A percentile compares a stretch with the other conserved stretches of the same genome.
Conservation (phyloP, 2,329 filamentous ascomycete genomes). For the Cladosporium oxysporum region DNA sequence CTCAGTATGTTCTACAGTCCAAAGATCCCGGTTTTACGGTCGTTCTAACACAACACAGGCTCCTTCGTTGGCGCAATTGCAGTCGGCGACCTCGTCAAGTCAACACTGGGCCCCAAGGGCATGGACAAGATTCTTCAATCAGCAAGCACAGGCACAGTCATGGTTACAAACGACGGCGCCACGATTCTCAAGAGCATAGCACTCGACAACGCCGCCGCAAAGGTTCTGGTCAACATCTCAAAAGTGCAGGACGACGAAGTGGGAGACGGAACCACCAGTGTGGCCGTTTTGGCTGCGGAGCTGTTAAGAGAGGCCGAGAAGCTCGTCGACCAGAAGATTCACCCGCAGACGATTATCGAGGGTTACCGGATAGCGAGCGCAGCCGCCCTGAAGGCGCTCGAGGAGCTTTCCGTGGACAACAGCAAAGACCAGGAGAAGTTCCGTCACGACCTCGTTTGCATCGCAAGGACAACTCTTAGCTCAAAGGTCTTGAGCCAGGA, state of each 20-base stretch:
- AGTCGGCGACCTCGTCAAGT: constrained; percentile 96
- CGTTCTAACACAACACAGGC: constrained; percentile 12
- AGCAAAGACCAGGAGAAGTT: constrained; percentile 82
- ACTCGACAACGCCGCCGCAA: constrained; percentile 95
- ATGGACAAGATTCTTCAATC: constrained; percentile 69
- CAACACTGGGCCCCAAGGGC: constrained; percentile 92
- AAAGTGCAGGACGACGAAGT: constrained; percentile 99
- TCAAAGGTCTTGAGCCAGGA: constrained; percentile 97
- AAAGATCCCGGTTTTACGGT: neutral
- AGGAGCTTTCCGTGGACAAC: constrained; percentile 84
- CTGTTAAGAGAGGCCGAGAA: constrained; percentile 95
- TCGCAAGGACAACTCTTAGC: constrained; percentile 92
- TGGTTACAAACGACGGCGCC: constrained; percentile 98
- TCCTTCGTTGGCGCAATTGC: constrained; percentile 98
- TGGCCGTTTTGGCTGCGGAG: constrained; percentile 92
- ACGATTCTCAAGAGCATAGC: constrained; percentile 98
- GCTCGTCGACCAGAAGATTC: constrained; percentile 96
- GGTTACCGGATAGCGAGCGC: constrained; percentile 96
- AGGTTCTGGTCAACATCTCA: constrained; percentile 98
- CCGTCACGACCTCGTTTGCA: constrained; percentile 83
- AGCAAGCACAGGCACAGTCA: constrained; percentile 89
- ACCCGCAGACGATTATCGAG: constrained; percentile 99
- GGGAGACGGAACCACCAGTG: constrained; percentile 97
- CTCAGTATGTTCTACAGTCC: constrained; percentile 56
- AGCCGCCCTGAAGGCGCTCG: constrained; percentile 81